Evolutionary conservation across 2,329 filamentous ascomycete genomes (phyloP).

Genomic region (Colletotrichum zoysiae): DNA sequence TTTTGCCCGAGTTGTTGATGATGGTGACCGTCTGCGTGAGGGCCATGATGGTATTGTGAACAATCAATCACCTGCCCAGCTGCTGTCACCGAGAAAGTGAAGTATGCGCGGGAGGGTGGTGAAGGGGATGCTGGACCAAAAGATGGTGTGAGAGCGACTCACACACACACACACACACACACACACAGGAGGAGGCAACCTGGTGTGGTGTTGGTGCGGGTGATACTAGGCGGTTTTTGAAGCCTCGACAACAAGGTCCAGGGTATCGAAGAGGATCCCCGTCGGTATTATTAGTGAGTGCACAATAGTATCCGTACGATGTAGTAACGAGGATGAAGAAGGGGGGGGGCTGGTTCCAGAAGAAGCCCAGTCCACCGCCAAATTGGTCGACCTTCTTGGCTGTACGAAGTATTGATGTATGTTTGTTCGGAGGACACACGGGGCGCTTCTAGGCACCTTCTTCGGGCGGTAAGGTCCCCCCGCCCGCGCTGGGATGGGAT

Average conservation of each 20-base stretch:
- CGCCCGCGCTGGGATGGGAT: constrained; percentile 5
- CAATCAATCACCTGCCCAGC: constrained; percentile 9
- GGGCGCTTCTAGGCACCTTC: constrained; percentile 27
- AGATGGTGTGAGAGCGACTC: constrained; percentile 20
- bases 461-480: constrained; percentile 12
- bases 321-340: not conserved
- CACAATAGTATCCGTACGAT: no score
- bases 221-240: constrained; percentile 30
- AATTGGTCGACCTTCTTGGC: constrained; percentile 19
- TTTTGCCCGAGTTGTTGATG: constrained; percentile 90
- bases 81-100: constrained; percentile 7
- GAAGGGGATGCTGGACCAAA: not conserved
- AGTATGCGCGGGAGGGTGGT: constrained; percentile 7
- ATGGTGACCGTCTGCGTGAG: constrained; percentile 84
- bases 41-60: constrained; percentile 50
- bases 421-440: constrained; percentile 27
- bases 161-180: constrained; percentile 9
- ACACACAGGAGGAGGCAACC: constrained; percentile 27
- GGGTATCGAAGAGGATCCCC: not conserved
- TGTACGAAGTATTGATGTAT: no score
- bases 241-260: constrained; percentile 33
- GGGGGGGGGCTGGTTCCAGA: constrained; percentile 30
- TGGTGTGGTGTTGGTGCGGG: constrained; percentile 25
- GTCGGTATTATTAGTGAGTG: not conserved
- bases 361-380: constrained; percentile 36